Evolutionary conservation across 805 yeast genomes (phyloP).

Genomic region (Saturnispora dispora): DNA sequence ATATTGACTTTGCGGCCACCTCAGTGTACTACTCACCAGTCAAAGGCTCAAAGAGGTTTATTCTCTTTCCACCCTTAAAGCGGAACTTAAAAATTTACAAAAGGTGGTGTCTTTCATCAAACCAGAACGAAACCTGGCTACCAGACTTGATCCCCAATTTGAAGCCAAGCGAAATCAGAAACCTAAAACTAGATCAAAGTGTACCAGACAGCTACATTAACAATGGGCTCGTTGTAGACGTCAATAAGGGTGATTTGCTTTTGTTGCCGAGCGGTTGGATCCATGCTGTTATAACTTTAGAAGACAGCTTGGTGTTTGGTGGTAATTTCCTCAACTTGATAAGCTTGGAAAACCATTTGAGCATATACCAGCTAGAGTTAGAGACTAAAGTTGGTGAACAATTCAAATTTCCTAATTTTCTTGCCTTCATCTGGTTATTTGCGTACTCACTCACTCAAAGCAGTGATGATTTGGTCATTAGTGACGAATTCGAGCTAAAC

Average conservation of each 20-base stretch:
- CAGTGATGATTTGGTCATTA: neutral
- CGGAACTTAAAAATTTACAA: constrained; percentile 52
- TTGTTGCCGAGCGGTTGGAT: constrained; percentile 91
- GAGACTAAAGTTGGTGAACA: constrained; percentile 63
- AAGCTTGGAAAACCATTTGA: constrained; percentile 54
- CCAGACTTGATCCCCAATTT: constrained; percentile 37
- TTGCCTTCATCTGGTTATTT: constrained; percentile 59
- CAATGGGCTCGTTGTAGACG: constrained; percentile 27
- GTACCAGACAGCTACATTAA: constrained; percentile 26
- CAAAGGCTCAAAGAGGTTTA: constrained; percentile 63
- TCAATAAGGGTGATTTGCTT: constrained; percentile 59
- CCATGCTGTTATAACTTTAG: constrained; percentile 79
- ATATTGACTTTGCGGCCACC: constrained; percentile 87
- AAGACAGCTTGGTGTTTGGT: constrained; percentile 74
- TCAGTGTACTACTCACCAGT: constrained; percentile 82
- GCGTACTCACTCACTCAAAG: constrained; percentile 30
- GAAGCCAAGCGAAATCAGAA: constrained; percentile 8
- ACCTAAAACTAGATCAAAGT: neutral
- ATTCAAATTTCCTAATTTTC: constrained; percentile 72
- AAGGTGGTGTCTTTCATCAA: constrained; percentile 61
- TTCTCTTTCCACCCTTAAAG: constrained; percentile 71
- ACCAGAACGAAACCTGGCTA: constrained; percentile 57
- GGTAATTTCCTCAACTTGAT: constrained; percentile 73
- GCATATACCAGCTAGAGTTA: constrained; percentile 53
- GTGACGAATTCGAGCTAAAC: constrained; percentile 13